phyloP scores from a whole-genome alignment of 2,329 filamentous ascomycete genomes.

The Thielaviopsis punctulata region DNA sequence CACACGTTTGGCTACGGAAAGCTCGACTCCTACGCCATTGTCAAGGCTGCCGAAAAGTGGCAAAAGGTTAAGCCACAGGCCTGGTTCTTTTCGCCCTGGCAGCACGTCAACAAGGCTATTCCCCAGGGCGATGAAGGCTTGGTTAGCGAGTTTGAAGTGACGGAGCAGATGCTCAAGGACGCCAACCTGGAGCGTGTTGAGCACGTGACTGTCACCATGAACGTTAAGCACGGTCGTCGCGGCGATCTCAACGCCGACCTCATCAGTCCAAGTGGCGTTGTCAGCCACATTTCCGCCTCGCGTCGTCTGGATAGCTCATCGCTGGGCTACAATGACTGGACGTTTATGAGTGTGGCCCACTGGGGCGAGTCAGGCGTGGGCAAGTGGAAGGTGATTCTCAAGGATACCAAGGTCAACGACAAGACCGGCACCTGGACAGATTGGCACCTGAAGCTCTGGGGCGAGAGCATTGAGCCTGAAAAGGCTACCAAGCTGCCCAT shows the following conservation, averaged over 20 bases:
- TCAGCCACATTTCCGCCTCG: slow-evolving; percentile 67
- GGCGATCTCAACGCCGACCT: slow-evolving; percentile 89
- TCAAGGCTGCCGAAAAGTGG: slow-evolving; percentile 75
- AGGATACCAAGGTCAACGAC: slow-evolving; percentile 65
- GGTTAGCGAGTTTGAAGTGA: slow-evolving; percentile 66
- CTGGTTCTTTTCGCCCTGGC: slow-evolving; percentile 88
- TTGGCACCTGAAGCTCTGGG: slow-evolving; percentile 91
- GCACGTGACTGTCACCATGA: slow-evolving; percentile 97
- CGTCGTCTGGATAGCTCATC: slow-evolving; percentile 50
- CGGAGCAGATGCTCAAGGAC: slow-evolving; percentile 56
- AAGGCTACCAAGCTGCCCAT: slow-evolving; percentile 63
- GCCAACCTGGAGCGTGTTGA: slow-evolving; percentile 79
- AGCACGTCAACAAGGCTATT: slow-evolving; percentile 71
- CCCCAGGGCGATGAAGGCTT: slow-evolving; percentile 73
- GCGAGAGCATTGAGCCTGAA: slow-evolving; percentile 61
- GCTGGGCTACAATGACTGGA: slow-evolving; percentile 81
- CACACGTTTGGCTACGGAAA: slow-evolving; percentile 95
- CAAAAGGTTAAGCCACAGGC: slow-evolving; percentile 83
- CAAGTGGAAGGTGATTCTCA: slow-evolving; percentile 80
- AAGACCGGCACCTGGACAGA: slow-evolving; percentile 66
- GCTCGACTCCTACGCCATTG: slow-evolving; percentile 70
- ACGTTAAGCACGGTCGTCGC: slow-evolving; percentile 69
- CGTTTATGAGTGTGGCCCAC: slow-evolving; percentile 95
- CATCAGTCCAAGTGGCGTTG: slow-evolving; percentile 62
- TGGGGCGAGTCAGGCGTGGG: slow-evolving; percentile 85